Evolutionary conservation across 2,329 filamentous ascomycete genomes (phyloP), one percentile per base, ranked within the genome.

Genomic region (Cryphonectria parasitica): DNA sequence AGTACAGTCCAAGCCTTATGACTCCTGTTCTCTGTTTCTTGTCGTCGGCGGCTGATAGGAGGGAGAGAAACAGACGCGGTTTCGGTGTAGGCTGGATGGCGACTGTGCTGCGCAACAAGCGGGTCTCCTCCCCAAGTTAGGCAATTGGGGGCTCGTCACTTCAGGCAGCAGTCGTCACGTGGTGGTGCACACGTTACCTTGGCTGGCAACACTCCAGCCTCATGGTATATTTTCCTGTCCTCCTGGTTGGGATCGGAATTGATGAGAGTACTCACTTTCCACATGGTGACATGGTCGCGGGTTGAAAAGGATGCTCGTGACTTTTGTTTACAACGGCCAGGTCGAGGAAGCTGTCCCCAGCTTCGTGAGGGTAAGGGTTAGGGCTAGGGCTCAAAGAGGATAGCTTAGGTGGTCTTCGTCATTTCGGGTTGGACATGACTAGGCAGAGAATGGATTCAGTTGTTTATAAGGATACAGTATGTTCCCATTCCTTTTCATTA

Each of bases 81-180:
- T 28, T 28, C 52, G 25, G 52, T 54, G 45, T 28, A 28, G 52
- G 52, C n/a, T 54, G 11, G 25, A 6, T 15, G 25, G 56, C 36
- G 58, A 28, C 19, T 60, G 34, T 66, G 13, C 45, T 54, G 25
- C 36, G 60, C 41, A 25, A 31, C 54, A 66, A 22, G 43, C 43
- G 52, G n/a, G 64, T 41, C 2, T 31, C 58, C 39, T 3, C 4
- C 36, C 28, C 45, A 2, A 39, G 34, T 28, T 13, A 17, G 65
- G 25, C 25, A 34, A 6, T 19, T 6, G 65, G n/a, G n/a, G 41
- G 8, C 17, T 39, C 28, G 49, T 60, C 39, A 45, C 45, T 72
- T 67, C 41, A 72, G 70, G 70, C 68, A 70, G 61, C 70, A 70
- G 68, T 68, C 70, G 56, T 72, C 70, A 70, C 70, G 68, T 70